Conservation (phyloP, 202 grass and related monocot species). For the Carex sylvatica region DNA sequence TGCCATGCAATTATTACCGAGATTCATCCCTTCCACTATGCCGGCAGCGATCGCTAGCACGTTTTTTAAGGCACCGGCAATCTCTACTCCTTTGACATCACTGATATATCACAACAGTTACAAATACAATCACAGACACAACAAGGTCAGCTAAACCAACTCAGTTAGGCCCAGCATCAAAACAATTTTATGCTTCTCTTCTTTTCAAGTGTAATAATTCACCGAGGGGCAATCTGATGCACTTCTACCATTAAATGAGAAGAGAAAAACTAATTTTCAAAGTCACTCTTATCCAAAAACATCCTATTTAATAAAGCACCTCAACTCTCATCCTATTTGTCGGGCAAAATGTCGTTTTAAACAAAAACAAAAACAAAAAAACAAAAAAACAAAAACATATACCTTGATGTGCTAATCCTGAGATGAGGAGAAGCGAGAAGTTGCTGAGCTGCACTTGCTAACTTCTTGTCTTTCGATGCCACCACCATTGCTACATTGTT, state of each 20-base stretch:
- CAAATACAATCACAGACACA: conserved; percentile 33
- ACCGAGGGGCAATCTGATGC: background rate
- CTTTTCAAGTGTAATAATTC: background rate
- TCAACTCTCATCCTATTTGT: background rate
- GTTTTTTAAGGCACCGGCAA: conserved; percentile 94
- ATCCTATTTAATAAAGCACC: background rate
- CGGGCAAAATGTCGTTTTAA: background rate
- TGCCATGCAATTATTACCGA: conserved; percentile 98
- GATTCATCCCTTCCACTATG: conserved; percentile 93
- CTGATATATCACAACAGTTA: conserved; percentile 65
- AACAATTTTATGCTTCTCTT: background rate
- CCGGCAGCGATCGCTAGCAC: conserved; percentile 95
- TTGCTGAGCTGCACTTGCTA: conserved; percentile 66
- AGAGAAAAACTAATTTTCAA: background rate
- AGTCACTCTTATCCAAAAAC: background rate
- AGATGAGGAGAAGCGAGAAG: conserved; percentile 85
- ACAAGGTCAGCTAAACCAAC: background rate
- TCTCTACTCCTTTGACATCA: conserved; percentile 98
- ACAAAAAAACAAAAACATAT: background rate
- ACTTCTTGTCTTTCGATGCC: conserved; percentile 89
- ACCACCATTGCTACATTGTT: conserved; percentile 80
- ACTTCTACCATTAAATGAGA: background rate
- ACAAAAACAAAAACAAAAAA: background rate
- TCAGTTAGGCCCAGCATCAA: background rate
- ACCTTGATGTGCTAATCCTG: conserved; percentile 88